Evolutionary conservation across 352 stramenopile genomes (phyloP).

Genomic region (Pythium apleroticum): DNA sequence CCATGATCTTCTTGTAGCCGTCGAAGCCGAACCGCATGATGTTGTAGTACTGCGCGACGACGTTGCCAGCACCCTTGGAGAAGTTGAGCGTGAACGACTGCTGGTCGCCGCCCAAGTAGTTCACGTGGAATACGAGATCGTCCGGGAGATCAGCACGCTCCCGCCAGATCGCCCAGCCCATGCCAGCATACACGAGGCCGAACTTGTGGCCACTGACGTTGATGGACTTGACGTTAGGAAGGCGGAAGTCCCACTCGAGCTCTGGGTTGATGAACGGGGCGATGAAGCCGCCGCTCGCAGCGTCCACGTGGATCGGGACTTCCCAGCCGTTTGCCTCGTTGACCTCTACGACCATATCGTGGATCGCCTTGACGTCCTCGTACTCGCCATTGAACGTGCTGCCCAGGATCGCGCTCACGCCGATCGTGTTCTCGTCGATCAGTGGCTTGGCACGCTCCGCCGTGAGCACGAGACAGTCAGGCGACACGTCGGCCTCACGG

Average conservation of each 20-base stretch:
- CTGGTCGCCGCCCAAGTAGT: conserved; percentile 91
- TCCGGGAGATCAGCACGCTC: conserved; percentile 77
- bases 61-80: conserved; percentile 87
- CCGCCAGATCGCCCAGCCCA: conserved; percentile 92
- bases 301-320: conserved; percentile 91
- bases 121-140: conserved; percentile 90
- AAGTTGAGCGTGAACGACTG: conserved; percentile 94
- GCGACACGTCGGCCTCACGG: conserved; percentile 85
- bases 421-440: conserved; percentile 93
- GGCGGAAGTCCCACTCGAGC: conserved; percentile 88
- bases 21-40: conserved; percentile 90
- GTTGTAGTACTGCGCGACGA: conserved; percentile 93
- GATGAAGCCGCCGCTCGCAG: conserved; percentile 91
- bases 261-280: conserved; percentile 90
- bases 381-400: conserved; percentile 94
- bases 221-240: conserved; percentile 92
- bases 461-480: conserved; percentile 84
- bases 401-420: conserved; percentile 89
- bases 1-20: conserved; percentile 88
- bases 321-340: conserved; percentile 86
- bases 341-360: conserved; percentile 81
- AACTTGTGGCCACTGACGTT: conserved; percentile 95
- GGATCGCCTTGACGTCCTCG: conserved; percentile 90
- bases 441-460: conserved; percentile 70
- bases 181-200: conserved; percentile 91